Evolutionary conservation across 2,329 filamentous ascomycete genomes (phyloP), one percentile per base, ranked within the genome.

Genomic region (Dryadomyces quercus-mongolicae): DNA sequence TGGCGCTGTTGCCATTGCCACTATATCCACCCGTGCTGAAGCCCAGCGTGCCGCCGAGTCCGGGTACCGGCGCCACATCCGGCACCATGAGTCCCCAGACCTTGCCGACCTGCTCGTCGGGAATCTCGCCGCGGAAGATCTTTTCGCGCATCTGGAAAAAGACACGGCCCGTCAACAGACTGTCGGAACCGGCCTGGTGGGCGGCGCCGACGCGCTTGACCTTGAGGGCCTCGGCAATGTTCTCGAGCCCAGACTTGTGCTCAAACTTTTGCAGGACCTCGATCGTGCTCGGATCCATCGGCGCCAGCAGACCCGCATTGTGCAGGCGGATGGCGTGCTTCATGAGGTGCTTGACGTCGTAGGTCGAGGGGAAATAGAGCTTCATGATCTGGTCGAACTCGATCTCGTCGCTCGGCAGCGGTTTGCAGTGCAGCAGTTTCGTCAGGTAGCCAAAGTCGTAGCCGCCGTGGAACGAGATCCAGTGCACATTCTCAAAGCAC

Each of bases 391-490:
- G 81, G 66, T 94, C 87, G 67, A 97, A 98, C 59, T 93, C 85
- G 51, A 84, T 79, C 67, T 97, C 93, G 61, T 95, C 89, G 61
- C 90, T 87, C 0, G 93, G 93, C 8, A 98, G 76, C 47, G 85
- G 82, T 60, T 84, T 80, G 70, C 87, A 87, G 55, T 88, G 85
- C 67, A 98, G 84, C 55, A 96, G 83, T 71, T 98, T 98, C 65
- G 94, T 91, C 49, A 98, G 76, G 65, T 97, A 97, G 50, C 91
- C 93, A 70, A 98, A 97, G 72, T 98, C 93, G 70, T 98, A 98
- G 57, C 92, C 93, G 31, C 89, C 93, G 68, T 98, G 93, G 71
- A 97, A 97, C 4, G 89, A 95, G 59, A 98, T 88, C 93, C 93
- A 98, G 67, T 89, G 85, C 54, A 96, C 87, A 55, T 94, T 84